Evolutionary conservation across 495 filamentous ascomycete genomes (phyloP), one percentile per base, ranked within the genome.

Genomic region (Aspergillus nanangensis): DNA sequence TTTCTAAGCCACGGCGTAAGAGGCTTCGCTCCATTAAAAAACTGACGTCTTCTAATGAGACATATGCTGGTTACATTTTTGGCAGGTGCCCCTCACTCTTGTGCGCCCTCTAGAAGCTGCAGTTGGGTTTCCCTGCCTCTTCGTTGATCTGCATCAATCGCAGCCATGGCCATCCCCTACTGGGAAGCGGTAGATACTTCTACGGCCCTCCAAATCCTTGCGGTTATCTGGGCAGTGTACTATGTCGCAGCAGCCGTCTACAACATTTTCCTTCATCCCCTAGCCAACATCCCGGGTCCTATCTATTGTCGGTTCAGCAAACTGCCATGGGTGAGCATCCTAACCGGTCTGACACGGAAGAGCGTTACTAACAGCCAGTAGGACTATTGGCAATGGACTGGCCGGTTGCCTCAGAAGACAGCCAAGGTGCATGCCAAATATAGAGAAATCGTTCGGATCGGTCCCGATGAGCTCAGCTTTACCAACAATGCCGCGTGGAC

Each of bases 371-470:
- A n/a, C 27, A 31, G 13, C 27, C 7, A 13, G 13, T 19, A 41
- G 38, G 38, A 41, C 17, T 41, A 41, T 23, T 41, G 38, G 38
- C 38, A 41, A 27, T 41, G 38, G 38, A n/a, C 38, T 13, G 38
- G 38, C 27, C 38, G 38, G 20, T 14, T 41, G 8, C 38, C 38
- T 7, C 38, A 41, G 17, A 25, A 14, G 15, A 41, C 38, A n/a
- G 38, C 38, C 38, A 14, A 41, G 24, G 20, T 41, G 11, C 38
- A 41, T 15, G 8, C 17, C 15, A 41, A 41, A 23, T 41, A 41
- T 14, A 23, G 38, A 19, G 8, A 41, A 11, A 14, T 41, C 24
- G 20, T 41, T 15, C 38, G 38, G 13, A 41, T 41, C 5, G 38
- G 8, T 23, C 38, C 38, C 38, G 27, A 41, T 27, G 38, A 41